phyloP scores from a whole-genome alignment of 2,329 filamentous ascomycete species.

The Phialemoniopsis sp. region DNA sequence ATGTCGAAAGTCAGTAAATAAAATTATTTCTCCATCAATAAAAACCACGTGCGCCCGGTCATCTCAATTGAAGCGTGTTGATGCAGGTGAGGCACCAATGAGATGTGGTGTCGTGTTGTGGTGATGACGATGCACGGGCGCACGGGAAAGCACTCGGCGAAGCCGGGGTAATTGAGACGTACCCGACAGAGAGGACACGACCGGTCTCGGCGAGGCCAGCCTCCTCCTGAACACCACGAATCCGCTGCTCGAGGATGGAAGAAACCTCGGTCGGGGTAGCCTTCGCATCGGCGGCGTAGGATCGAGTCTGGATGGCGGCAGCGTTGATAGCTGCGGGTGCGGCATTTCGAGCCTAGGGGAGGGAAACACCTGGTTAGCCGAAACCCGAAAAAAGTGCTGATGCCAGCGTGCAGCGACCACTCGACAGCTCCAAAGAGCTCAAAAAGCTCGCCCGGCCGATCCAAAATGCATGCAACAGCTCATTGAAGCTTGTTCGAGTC shows the following conservation, averaged over 20 bases:
- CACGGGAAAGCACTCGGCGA: too few relatives aligned
- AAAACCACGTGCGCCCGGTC: too few relatives aligned
- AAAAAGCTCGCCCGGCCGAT: conserved; percentile 23
- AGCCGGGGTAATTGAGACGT: conserved; percentile 43
- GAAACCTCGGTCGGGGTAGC: conserved; percentile 96
- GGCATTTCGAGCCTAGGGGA: conserved; percentile 76
- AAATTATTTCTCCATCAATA: too few relatives aligned
- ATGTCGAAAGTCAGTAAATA: conserved; percentile 19
- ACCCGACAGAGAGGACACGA: conserved; percentile 98
- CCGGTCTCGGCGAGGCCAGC: conserved; percentile 95
- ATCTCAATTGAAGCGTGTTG: not conserved
- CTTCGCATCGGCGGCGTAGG: conserved; percentile 91
- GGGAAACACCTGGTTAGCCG: conserved; percentile 36
- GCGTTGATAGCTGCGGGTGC: conserved; percentile 73
- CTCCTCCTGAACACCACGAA: conserved; percentile 98
- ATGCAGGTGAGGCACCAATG: too few relatives aligned
- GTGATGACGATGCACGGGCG: conserved; percentile 4
- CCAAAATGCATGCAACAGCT: conserved; percentile 23
- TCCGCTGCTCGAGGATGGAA: conserved; percentile 98
- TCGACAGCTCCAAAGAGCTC: conserved; percentile 32
- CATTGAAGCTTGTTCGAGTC: conserved; percentile 29
- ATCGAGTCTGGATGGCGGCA: conserved; percentile 69
- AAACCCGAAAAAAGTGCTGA: conserved; percentile 10
- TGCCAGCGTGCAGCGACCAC: conserved; percentile 13
- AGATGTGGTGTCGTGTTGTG: conserved; percentile 1